Base-by-base conservation (phyloP, 169 alveolate genomes). In the Eimeria tenella region DNA sequence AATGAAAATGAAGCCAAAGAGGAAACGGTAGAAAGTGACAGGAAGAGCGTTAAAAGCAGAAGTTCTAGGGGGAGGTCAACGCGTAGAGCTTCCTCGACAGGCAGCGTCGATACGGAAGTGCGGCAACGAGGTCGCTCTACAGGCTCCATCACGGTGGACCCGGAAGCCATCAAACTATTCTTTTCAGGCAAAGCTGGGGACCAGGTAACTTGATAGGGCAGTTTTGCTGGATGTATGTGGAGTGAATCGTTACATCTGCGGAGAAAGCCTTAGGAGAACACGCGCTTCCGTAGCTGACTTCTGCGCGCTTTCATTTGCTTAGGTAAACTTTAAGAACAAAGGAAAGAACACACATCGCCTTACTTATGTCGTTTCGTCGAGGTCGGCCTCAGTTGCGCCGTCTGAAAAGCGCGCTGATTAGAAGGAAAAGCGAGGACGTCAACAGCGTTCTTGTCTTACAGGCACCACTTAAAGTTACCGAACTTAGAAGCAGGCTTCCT, bases 111-210 rank as follows among this genome's bases (percentile, higher is more conserved):
- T 50, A 31, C 42, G 65, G 63, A 52, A 50, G 65, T 42, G 49
- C 86, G 52, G 56, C 60, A 9, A 10, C 89, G 73, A 23, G 89
- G 89, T 10, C 89, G 56, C 58, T 49, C 53, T 23, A 23, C 70
- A 81, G 74, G 89, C 13, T 81, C 89, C 31, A 42, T 49, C 11
- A 9, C 65, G 92, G 65, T 84, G 23, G 81, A 84, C 49, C 92
- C 75, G 11, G 92, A 84, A 84, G 82, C 81, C 63, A 79, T 63
- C 63, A 84, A 84, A 63, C 92, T 84, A 0, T 84, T 84, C 70
- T 84, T 84, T n/a, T 60, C 92, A 11, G 92, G 92, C 60, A 84
- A 84, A 84, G 92, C 92, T 62, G 92, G 81, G 23, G 92, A 84
- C 81, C 92, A 84, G 92, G 92, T 84, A 52, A 50, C 65, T 58